Evolutionary conservation across 306 rosid species (phyloP), one percentile per base, ranked within the genome.

Genomic region (Gastrolobium villosum): DNA sequence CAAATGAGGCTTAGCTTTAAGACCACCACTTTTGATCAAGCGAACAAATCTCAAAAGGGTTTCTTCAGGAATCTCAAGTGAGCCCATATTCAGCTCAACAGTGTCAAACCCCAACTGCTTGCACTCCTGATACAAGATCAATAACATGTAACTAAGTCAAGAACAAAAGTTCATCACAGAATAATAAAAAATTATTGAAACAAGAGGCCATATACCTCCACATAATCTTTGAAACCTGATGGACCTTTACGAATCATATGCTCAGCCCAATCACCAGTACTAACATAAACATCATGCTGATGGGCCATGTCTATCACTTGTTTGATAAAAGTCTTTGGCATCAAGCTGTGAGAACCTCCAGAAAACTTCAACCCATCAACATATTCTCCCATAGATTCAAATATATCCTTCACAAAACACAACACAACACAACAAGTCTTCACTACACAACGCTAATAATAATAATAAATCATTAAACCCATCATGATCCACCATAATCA

Each of bases 221-320:
- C 81, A 49, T 90, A 92, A 11, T 89, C 86, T 37, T 83, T 88
- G 82, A 95, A 95, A 72, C 81, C 92, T 0, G 93, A 87, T 6
- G 94, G 97, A 53, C 88, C 93, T 84, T 89, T 87, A 8, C 85
- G 88, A 72, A 84, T 86, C 50, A 82, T 7, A 68, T 94, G 92
- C 49, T 94, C 99, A 36, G 97, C 97, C 97, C 99, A 95, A 36
- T 89, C 95, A 1, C 99, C 98, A 0, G 98, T 95, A 66, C 99
- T 92, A 46, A 95, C 99, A 85, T 91, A 95, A 5, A 95, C 78
- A 34, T 88, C 85, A 69, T 95, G 97, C 54, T 80, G 81, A 70
- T 92, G 99, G 20, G 99, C 99, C 84, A 83, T 85, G 44, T 90
- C 92, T 64, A 90, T 89, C 73, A 95, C 86, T 72, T 92, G 88